Conservation (phyloP, 1,284 basidiomycete species). For the Meira miltonrushii region DNA sequence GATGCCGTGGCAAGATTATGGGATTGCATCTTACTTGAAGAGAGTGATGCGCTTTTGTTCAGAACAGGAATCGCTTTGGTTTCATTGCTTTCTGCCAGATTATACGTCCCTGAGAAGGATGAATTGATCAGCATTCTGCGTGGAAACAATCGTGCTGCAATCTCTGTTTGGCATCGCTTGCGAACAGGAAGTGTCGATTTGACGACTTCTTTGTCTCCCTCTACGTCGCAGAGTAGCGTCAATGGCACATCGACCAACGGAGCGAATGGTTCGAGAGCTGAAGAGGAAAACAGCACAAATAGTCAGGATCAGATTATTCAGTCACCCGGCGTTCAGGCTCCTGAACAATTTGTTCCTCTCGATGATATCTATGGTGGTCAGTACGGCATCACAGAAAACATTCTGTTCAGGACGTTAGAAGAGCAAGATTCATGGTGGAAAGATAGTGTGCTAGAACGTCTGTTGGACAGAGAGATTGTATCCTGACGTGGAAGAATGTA, state of each 20-base stretch:
- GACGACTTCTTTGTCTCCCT: conserved; percentile 19
- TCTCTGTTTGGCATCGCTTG: conserved; percentile 31
- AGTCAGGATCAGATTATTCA: not conserved
- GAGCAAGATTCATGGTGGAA: conserved; percentile 46
- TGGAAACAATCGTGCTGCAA: conserved; percentile 35
- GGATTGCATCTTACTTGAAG: conserved; percentile 44
- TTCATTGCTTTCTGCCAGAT: conserved; percentile 33
- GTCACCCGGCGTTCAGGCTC: not conserved
- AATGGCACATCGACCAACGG: no score
- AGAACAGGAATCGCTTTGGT: conserved; percentile 39
- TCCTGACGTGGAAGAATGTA: not conserved
- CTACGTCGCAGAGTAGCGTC: no score
- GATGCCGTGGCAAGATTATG: conserved; percentile 42
- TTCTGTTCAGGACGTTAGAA: conserved; percentile 32
- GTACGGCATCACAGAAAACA: conserved; percentile 37
- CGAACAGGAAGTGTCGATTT: not conserved
- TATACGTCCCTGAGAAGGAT: conserved; percentile 37
- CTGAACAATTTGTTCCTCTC: conserved; percentile 14
- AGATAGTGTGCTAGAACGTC: conserved; percentile 32
- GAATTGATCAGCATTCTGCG: conserved; percentile 27
- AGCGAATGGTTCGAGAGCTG: not conserved
- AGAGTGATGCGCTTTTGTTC: conserved; percentile 38
- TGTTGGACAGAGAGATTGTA: conserved; percentile 42
- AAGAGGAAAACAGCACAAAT: not conserved
- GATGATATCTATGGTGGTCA: conserved; percentile 47